Evolutionary conservation across 164 flowering plant species (phyloP).

Genomic region (Berberis vulgaris): DNA sequence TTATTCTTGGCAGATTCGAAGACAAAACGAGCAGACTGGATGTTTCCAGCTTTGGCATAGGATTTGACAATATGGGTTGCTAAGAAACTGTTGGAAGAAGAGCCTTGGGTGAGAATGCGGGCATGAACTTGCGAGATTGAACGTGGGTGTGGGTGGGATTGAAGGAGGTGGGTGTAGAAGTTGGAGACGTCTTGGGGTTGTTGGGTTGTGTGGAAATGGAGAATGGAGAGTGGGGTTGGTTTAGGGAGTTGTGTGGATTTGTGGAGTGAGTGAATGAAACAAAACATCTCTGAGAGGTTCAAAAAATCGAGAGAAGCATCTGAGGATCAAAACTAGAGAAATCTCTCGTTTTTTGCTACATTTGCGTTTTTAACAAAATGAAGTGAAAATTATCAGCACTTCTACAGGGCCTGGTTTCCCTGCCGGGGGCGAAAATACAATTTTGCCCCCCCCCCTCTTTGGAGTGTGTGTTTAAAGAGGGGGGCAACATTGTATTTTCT

Average conservation of each 20-base stretch:
- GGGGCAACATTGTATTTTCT: too few species aligned
- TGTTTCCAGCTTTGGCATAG: conserved; percentile 18
- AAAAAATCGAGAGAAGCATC: too few species aligned
- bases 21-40: conserved; percentile 8
- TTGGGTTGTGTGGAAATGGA: not conserved
- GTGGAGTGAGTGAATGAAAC: not conserved
- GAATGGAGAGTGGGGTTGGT: not conserved
- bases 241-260: not conserved
- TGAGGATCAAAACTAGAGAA: too few species aligned
- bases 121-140: conserved; percentile 19
- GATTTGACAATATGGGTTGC: conserved; percentile 31
- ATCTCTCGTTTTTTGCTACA: too few species aligned
- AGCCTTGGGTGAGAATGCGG: conserved; percentile 15
- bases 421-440: too few species aligned
- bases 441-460: too few species aligned
- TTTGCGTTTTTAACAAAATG: too few species aligned
- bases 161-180: conserved; percentile 15
- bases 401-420: too few species aligned
- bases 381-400: too few species aligned
- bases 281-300: too few species aligned
- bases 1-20: conserved; percentile 14
- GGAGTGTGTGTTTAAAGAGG: too few species aligned
- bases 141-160: conserved; percentile 5
- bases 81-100: conserved; percentile 9
- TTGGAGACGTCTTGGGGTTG: conserved; percentile 2